phyloP scores from a whole-genome alignment of 2,329 filamentous ascomycete species.

The Xylariaceae sp. region DNA sequence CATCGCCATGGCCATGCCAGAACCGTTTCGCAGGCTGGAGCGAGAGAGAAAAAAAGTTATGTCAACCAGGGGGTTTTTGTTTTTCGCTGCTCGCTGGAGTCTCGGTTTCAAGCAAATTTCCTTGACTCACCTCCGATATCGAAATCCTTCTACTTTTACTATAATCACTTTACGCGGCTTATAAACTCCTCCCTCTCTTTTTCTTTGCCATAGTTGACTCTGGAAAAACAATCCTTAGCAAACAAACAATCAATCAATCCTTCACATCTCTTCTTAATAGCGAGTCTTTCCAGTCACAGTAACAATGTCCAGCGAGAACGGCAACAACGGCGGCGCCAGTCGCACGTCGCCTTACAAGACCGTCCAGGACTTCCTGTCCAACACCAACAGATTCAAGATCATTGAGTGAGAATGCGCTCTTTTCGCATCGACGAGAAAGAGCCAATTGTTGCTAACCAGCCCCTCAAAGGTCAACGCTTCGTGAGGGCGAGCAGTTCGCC shows the following conservation, averaged over 20 bases:
- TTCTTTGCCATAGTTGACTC: too few species aligned
- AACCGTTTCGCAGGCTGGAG: not conserved
- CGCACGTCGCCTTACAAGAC: not conserved
- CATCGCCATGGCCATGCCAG: not conserved
- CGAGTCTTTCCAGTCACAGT: not conserved
- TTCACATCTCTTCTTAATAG: not conserved
- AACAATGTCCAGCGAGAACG: not conserved
- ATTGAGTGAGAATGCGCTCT: not conserved
- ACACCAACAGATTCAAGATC: constrained; percentile 1
- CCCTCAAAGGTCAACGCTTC: not conserved
- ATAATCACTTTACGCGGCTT: not conserved
- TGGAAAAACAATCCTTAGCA: too few species aligned
- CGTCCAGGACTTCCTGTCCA: not conserved
- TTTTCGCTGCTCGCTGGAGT: not conserved
- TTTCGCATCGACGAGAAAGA: not conserved
- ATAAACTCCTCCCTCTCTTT: not conserved
- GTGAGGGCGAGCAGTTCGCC: constrained; percentile 1
- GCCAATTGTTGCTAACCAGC: not conserved
- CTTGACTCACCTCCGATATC: constrained; percentile 3
- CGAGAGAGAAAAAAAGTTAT: not conserved
- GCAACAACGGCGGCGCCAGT: not conserved
- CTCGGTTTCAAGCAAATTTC: not conserved
- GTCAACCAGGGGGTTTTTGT: not conserved
- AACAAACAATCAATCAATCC: too few species aligned
- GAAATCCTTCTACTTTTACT: not conserved